These are phyloP conservation scores for Ustilago lituana DNA, from an alignment of 1,284 basidiomycete species.

Conservation along the genomic window DNA sequence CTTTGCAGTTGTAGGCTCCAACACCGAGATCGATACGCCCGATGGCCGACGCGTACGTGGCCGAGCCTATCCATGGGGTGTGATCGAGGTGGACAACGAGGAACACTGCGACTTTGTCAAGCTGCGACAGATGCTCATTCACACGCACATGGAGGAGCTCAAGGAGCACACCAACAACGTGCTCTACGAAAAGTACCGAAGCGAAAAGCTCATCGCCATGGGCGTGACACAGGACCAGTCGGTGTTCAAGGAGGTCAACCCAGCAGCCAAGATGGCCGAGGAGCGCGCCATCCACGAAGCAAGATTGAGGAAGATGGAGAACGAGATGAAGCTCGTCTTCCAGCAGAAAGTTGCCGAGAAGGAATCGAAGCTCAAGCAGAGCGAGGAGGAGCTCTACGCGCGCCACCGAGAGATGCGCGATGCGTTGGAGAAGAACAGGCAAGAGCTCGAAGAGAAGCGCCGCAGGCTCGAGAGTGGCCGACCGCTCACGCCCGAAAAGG, in stretches of 20 bases:
- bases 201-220: slow-evolving; percentile 61
- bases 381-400: slow-evolving; percentile 66
- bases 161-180: slow-evolving; percentile 65
- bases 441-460: slow-evolving; percentile 96
- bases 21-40: slow-evolving; percentile 63
- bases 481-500: slow-evolving; percentile 83
- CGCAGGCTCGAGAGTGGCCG: slow-evolving; percentile 84
- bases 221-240: slow-evolving; percentile 65
- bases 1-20: slow-evolving; percentile 65
- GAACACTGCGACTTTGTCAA: slow-evolving; percentile 67
- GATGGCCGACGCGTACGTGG: slow-evolving; percentile 65
- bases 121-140: slow-evolving; percentile 67
- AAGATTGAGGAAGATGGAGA: slow-evolving; percentile 67
- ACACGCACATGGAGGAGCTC: slow-evolving; percentile 67
- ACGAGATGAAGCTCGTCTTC: slow-evolving; percentile 68
- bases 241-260: slow-evolving; percentile 65
- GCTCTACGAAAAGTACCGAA: slow-evolving; percentile 65
- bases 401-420: slow-evolving; percentile 67
- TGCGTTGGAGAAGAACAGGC: slow-evolving; percentile 88
- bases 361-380: slow-evolving; percentile 67
- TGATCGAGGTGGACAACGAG: slow-evolving; percentile 67
- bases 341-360: slow-evolving; percentile 67
- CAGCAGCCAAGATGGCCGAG: slow-evolving; percentile 65
- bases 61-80: slow-evolving; percentile 66
- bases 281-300: slow-evolving; percentile 66